A percentile compares a stretch with the other conserved stretches of the same genome.
Evolutionary conservation across 179 eudicot genomes (phyloP).

Genomic region (Spinacia oleracea): DNA sequence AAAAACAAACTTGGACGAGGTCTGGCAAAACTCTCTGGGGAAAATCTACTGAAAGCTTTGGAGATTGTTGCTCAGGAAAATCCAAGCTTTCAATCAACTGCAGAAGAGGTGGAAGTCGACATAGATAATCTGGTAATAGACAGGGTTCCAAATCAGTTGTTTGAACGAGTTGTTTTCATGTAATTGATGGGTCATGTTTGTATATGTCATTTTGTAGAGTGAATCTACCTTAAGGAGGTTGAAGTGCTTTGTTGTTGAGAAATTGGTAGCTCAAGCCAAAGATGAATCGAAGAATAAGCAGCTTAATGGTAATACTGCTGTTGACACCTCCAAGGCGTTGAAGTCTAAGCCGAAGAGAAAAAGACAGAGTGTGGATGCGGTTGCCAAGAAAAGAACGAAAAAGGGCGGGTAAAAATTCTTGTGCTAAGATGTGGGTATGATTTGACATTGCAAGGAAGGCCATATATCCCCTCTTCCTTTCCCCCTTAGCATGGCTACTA

Average conservation of each 20-base stretch:
- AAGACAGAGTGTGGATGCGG: constrained; percentile 39
- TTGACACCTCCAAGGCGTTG: constrained; percentile 16
- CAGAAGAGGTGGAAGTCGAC: constrained; percentile 75
- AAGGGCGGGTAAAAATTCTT: constrained; percentile 23
- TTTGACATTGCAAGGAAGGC: neutral
- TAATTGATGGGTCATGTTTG: neutral
- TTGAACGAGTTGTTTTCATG: neutral
- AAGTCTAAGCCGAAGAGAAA: constrained; percentile 41
- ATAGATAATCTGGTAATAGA: constrained; percentile 63
- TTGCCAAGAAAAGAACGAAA: constrained; percentile 47
- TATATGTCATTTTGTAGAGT: constrained; percentile 41
- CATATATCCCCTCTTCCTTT: neutral
- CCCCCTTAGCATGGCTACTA: neutral
- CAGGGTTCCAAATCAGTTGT: neutral
- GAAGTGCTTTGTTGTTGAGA: constrained; percentile 60
- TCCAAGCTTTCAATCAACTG: constrained; percentile 51
- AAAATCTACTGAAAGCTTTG: constrained; percentile 65
- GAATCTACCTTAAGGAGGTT: constrained; percentile 73
- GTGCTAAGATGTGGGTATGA: constrained; percentile 2
- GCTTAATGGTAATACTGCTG: constrained; percentile 19
- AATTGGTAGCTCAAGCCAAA: constrained; percentile 35
- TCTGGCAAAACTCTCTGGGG: constrained; percentile 54
- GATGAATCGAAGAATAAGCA: constrained; percentile 27
- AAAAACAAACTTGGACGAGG: constrained; percentile 65
- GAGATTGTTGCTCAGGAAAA: constrained; percentile 70